phyloP scores from a whole-genome alignment of 2,329 filamentous ascomycete genomes.

The Epichloe glyceriae region DNA sequence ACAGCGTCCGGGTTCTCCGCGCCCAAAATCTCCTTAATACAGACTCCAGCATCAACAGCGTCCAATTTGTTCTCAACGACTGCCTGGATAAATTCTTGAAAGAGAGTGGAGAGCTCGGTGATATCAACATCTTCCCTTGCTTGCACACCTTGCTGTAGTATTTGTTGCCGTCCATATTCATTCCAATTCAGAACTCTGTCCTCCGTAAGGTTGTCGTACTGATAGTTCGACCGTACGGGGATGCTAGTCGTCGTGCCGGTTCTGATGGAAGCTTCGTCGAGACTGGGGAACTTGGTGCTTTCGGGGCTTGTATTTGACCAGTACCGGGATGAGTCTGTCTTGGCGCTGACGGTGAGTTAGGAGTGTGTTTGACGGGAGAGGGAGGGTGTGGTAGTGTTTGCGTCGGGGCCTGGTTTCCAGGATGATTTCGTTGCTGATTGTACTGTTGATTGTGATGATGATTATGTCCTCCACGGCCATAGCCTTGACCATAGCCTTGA shows the following conservation, averaged over 20 bases:
- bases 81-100: constrained; percentile 74
- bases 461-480: constrained; percentile 15
- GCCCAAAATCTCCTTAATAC: constrained; percentile 62
- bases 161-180: constrained; percentile 48
- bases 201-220: constrained; percentile 66
- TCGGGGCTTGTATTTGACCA: constrained; percentile 1
- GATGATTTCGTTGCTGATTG: constrained; percentile 9
- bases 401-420: constrained; percentile 10
- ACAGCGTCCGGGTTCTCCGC: constrained; percentile 37
- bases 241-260: constrained; percentile 6
- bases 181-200: constrained; percentile 56
- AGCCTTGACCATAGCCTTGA: constrained; percentile 24
- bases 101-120: constrained; percentile 55
- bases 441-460: constrained; percentile 9
- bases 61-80: constrained; percentile 57
- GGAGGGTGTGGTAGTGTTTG: constrained; percentile 12
- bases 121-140: constrained; percentile 56
- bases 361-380: constrained; percentile 11
- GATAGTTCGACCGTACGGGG: constrained; percentile 38
- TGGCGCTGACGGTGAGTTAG: neutral
- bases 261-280: constrained; percentile 12
- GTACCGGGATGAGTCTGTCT: constrained; percentile 9
- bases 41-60: constrained; percentile 54
- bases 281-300: constrained; percentile 8
- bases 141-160: constrained; percentile 52